Base-by-base conservation (phyloP, 805 yeast genomes). In the Tetrapisispora taiwanensis region DNA sequence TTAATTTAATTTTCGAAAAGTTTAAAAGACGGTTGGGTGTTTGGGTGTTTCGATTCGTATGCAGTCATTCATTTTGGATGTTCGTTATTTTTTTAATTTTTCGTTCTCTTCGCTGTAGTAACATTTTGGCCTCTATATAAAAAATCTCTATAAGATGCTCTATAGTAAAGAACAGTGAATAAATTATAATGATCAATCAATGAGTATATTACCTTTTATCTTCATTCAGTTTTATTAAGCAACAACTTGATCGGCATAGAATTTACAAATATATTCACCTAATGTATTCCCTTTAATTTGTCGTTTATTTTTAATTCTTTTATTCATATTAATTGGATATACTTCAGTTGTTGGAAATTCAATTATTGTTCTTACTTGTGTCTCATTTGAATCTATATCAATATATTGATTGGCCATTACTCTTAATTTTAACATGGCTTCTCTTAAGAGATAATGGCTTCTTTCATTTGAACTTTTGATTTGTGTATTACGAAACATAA, bases 401-500 rank as follows among this genome's bases (percentile, higher is more conserved):
- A n/a, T 20, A 2, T 32, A 20, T 36, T 32, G 38, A 35, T 57
- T 54, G 4, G 54, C 58, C 10, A 48, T 39, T 13, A 45, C 36
- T 37, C 64, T 42, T 8, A 61, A 28, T 28, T 49, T 52, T 12
- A 61, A 43, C 27, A 61, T 41, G 1, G 45, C 27, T 13, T 53
- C 52, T 12, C 55, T 53, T n/a, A 61, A 36, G 22, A 52, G 32
- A 13, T 46, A 36, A 32, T 61, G 63, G 8, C 59, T 47, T 8
- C 41, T 48, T 15, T 42, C 45, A 18, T 48, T 43, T 0, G 54
- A 31, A 24, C 52, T 50, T 9, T 42, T 48, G 24, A 54, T 42
- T 15, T 50, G 56, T 1, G 59, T 48, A 46, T 58, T 59, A 27
- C 54, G 49, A 37, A 54, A 59, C 57, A 60, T 60, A 14, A 53